Percentiles rank a stretch among this genome's conserved stretches.
phyloP scores from a whole-genome alignment of 108 stramenopile genomes.

The Nitzschia palea region DNA sequence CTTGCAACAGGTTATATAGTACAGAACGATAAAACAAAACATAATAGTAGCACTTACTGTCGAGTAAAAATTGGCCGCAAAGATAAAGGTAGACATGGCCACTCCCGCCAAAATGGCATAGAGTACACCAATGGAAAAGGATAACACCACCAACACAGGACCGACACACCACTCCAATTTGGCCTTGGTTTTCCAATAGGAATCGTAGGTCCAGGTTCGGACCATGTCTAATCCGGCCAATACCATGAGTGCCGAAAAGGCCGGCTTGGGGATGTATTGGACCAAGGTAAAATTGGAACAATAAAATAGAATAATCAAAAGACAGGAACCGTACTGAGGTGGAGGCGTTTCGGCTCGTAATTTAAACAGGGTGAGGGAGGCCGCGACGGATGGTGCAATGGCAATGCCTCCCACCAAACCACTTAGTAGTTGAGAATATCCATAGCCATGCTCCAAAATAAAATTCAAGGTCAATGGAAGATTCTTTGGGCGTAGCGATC shows the following conservation, averaged over 20 bases:
- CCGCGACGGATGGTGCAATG: constrained; percentile 51
- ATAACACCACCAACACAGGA: constrained; percentile 45
- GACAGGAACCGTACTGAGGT: constrained; percentile 57
- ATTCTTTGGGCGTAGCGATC: too few relatives aligned
- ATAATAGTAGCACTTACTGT: too few relatives aligned
- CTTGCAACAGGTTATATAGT: too few relatives aligned
- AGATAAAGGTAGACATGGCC: constrained; percentile 63
- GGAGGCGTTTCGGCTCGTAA: constrained; percentile 48
- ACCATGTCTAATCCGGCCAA: constrained; percentile 58
- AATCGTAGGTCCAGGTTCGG: constrained; percentile 56
- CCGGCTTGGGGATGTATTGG: constrained; percentile 69
- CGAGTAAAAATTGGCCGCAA: constrained; percentile 57
- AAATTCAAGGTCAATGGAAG: constrained; percentile 18
- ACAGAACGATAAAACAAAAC: too few relatives aligned
- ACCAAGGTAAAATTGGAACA: constrained; percentile 58
- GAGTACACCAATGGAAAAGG: constrained; percentile 47
- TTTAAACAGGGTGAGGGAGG: constrained; percentile 34
- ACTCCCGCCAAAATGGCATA: constrained; percentile 54
- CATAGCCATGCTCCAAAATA: constrained; percentile 48
- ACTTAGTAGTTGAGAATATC: constrained; percentile 39
- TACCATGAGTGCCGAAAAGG: constrained; percentile 75
- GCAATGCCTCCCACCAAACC: constrained; percentile 59
- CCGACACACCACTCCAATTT: constrained; percentile 34
- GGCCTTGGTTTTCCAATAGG: constrained; percentile 53
- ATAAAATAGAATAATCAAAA: constrained; percentile 56